phyloP scores from a whole-genome alignment of 345 rosid species.

The Syzygium grande region DNA sequence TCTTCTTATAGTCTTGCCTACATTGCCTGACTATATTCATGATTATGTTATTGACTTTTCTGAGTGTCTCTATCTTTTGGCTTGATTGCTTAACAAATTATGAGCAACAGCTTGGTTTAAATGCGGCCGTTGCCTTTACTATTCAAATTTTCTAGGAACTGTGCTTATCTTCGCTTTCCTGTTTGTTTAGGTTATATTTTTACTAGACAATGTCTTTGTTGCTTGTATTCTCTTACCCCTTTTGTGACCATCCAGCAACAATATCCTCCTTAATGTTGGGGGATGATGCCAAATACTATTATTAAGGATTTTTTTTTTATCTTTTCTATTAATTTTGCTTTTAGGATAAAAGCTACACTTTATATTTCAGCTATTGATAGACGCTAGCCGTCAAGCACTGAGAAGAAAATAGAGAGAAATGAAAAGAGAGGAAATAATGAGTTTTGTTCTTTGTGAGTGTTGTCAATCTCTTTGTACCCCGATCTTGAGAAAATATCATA shows the following conservation, averaged over 20 bases:
- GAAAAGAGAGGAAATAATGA: no score
- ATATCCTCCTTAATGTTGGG: not conserved
- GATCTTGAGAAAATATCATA: no score
- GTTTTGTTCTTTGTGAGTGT: no score
- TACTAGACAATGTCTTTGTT: not conserved
- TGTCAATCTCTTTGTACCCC: no score
- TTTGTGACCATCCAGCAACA: not conserved
- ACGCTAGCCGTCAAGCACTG: no score
- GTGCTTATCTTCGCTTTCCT: not conserved
- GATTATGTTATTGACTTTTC: not conserved
- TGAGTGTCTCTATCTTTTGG: not conserved
- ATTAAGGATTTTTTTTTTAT: no score
- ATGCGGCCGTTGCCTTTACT: not conserved
- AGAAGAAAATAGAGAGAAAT: no score
- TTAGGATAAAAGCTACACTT: no score
- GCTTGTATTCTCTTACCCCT: not conserved
- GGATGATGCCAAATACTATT: no score
- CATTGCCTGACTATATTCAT: not conserved
- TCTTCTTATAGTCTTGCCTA: conserved; percentile 2
- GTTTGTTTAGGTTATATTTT: not conserved
- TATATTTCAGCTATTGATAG: no score
- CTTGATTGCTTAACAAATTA: not conserved
- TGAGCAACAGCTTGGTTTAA: not conserved
- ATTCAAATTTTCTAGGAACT: not conserved
- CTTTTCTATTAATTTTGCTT: no score